phyloP scores from a whole-genome alignment of 352 stramenopile genomes.

The Globisporangium mamillatum region DNA sequence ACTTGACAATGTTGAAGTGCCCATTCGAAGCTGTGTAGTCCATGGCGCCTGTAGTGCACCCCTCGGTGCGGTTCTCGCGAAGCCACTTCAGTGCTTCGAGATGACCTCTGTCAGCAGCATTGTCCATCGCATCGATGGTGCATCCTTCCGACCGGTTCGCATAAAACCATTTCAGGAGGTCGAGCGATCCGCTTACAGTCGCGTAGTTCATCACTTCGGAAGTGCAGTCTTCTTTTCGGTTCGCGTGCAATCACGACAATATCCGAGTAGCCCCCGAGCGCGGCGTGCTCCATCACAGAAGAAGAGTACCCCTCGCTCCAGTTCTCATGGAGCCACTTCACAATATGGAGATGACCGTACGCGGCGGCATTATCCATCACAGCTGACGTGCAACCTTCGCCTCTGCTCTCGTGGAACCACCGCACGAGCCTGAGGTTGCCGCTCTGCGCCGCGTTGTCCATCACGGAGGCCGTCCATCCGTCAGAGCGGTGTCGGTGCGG shows the following conservation, averaged over 20 bases:
- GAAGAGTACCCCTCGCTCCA: not conserved
- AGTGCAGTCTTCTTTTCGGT: not conserved
- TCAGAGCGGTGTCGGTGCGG: not conserved
- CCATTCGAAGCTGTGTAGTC: not conserved
- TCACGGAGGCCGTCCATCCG: not conserved
- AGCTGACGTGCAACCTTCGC: not conserved
- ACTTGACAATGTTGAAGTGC: not conserved
- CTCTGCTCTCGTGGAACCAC: not conserved
- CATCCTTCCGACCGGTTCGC: not conserved
- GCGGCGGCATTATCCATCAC: not conserved
- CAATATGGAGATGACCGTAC: not conserved
- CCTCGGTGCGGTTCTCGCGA: not conserved
- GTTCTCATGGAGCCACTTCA: not conserved
- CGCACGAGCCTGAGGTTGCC: not conserved
- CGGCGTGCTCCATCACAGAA: not conserved
- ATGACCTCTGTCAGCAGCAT: not conserved
- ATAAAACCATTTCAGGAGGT: not conserved
- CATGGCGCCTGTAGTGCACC: not conserved
- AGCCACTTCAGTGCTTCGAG: not conserved
- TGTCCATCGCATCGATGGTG: not conserved
- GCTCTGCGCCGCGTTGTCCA: not conserved
- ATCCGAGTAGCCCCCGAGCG: not conserved
- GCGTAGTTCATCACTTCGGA: not conserved
- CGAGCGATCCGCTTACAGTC: not conserved
- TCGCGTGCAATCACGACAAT: not conserved